Base-by-base conservation (phyloP, 2,329 filamentous ascomycete species). In the Penicillium fuscoglaucum region DNA sequence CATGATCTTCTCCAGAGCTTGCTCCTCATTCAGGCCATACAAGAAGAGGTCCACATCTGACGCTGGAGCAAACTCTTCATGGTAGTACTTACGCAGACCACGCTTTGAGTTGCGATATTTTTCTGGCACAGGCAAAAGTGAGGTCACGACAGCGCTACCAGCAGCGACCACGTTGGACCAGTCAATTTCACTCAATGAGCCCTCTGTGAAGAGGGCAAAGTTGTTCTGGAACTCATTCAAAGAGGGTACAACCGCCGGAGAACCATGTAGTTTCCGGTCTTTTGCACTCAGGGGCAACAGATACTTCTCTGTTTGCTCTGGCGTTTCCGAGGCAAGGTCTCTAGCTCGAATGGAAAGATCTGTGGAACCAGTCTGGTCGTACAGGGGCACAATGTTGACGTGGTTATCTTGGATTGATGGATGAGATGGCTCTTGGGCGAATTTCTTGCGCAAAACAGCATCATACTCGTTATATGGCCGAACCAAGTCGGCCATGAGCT, bases 41-140 rank as follows among this genome's bases (percentile, higher is more conserved):
- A 96, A 76, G 71, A 96, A 96, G 2, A 96, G 81, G 71, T 96
- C 91, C 10, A 96, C 89, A 72, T 96, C 91, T 4, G 90, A 93
- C 1, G 91, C 90, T 0, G 91, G 91, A 12, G 89, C 90, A 62
- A 93, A 84, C 60, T 87, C 85, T 68, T 93, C 86, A 68, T 96
- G 91, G 65, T 93, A 96, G 72, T 91, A 96, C 75, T 88, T 79
- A 70, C 88, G 79, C 70, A 80, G 33, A 72, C 75, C 80, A 53
- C 84, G 81, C 78, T 90, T 90, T 46, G 85, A 87, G 33, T 78
- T 75, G 49, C 80, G 82, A 73, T 86, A 85, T 61, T 85, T 75
- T 3, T 83, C 75, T 6, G 87, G 88, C 6, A 91, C 84, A 0
- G 90, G 89, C 15, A 96, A 76, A 35, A 96, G 80, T 49, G 88